Percentiles rank a stretch among this genome's conserved stretches.
phyloP scores from a whole-genome alignment of 2,329 filamentous ascomycete genomes.

The Alternaria infectoria region DNA sequence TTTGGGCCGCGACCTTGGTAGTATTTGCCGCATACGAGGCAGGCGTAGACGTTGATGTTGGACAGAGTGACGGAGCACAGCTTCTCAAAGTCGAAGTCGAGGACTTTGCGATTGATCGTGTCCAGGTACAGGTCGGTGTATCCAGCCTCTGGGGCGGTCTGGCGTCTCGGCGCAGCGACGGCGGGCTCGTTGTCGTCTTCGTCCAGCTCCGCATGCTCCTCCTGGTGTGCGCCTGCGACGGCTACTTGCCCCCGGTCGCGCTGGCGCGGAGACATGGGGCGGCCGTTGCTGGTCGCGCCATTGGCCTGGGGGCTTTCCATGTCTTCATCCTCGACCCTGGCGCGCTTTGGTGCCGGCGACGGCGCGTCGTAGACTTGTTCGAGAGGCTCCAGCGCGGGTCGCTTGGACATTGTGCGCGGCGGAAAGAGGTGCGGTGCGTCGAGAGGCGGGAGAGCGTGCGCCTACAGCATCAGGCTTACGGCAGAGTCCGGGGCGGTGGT shows the following conservation, averaged over 20 bases:
- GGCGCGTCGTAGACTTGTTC: slow-evolving; percentile 49
- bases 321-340: slow-evolving; percentile 53
- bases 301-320: slow-evolving; percentile 41
- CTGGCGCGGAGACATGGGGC: slow-evolving; percentile 35
- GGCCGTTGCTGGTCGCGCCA: slow-evolving; percentile 35
- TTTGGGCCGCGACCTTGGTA: slow-evolving; percentile 92
- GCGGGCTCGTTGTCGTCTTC: slow-evolving; percentile 50
- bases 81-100: slow-evolving; percentile 99
- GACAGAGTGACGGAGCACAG: slow-evolving; percentile 94
- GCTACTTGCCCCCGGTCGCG: slow-evolving; percentile 38
- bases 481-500: background rate
- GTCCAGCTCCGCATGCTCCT: slow-evolving; percentile 47
- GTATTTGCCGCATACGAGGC: slow-evolving; percentile 96
- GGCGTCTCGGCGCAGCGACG: slow-evolving; percentile 63
- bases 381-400: slow-evolving; percentile 54
- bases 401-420: slow-evolving; percentile 52
- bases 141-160: slow-evolving; percentile 80
- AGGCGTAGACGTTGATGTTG: slow-evolving; percentile 99
- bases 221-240: slow-evolving; percentile 43
- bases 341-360: slow-evolving; percentile 58
- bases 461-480: background rate
- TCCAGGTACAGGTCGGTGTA: slow-evolving; percentile 98
- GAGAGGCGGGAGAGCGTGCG: background rate
- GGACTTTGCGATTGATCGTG: slow-evolving; percentile 88
- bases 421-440: background rate